A percentile compares a stretch with the other conserved stretches of the same genome.
These are phyloP conservation scores for Alternaria sp. DNA, from an alignment of 2,329 filamentous ascomycete species.

Conservation along the genomic window DNA sequence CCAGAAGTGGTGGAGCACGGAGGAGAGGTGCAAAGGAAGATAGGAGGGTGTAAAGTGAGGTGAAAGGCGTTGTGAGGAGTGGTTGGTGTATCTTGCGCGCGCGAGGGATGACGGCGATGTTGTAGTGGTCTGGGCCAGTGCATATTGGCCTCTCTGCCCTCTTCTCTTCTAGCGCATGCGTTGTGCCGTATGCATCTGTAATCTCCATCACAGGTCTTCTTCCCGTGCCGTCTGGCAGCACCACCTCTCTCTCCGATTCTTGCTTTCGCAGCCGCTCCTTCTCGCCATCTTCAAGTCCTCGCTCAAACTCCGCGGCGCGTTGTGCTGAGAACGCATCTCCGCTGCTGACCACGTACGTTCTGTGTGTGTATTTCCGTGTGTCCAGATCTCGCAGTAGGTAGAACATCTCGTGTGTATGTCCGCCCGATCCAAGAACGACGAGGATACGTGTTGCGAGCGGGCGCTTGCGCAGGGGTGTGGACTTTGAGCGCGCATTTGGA, in stretches of 20 bases:
- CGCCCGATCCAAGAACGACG: slow-evolving; percentile 87
- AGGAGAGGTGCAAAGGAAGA: slow-evolving; percentile 65
- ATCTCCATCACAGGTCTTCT: not conserved
- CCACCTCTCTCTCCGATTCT: not conserved
- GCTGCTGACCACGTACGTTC: slow-evolving; percentile 81
- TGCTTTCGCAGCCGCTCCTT: slow-evolving; percentile 4
- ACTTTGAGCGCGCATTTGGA: slow-evolving; percentile 34
- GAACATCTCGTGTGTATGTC: slow-evolving; percentile 94
- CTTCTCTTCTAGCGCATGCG: not conserved
- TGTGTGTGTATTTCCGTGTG: slow-evolving; percentile 59
- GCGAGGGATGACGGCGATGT: slow-evolving; percentile 72
- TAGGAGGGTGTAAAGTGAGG: slow-evolving; percentile 69
- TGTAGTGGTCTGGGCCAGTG: slow-evolving; percentile 57
- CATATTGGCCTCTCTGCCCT: slow-evolving; percentile 7
- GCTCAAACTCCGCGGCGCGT: slow-evolving; percentile 70
- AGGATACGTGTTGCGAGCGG: slow-evolving; percentile 65
- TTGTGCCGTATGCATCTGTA: slow-evolving; percentile 4
- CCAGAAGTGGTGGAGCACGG: slow-evolving; percentile 30
- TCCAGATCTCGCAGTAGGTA: slow-evolving; percentile 72
- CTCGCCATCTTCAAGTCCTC: slow-evolving; percentile 32
- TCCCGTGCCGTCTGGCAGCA: not conserved
- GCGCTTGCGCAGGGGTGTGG: slow-evolving; percentile 26
- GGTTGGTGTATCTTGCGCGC: slow-evolving; percentile 84
- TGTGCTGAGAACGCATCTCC: slow-evolving; percentile 75
- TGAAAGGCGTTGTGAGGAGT: slow-evolving; percentile 73